Evolutionary conservation across 2,329 filamentous ascomycete species (phyloP).

Genomic region (Gaeumannomyces sp.): DNA sequence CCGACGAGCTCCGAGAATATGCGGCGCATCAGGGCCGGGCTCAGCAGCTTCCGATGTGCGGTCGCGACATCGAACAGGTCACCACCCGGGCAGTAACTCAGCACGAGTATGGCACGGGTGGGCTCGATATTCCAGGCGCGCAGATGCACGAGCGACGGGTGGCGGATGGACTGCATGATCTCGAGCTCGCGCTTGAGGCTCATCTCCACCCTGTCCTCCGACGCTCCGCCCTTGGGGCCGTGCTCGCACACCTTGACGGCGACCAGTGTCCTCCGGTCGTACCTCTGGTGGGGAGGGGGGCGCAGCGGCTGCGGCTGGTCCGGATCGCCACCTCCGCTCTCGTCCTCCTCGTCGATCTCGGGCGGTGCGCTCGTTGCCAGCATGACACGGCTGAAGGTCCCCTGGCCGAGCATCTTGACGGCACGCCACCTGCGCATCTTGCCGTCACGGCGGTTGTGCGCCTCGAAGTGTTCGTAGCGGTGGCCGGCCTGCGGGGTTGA

Average conservation of each 20-base stretch:
- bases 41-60: slow-evolving; percentile 60
- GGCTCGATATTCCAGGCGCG: slow-evolving; percentile 87
- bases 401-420: slow-evolving; percentile 76
- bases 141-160: slow-evolving; percentile 85
- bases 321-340: slow-evolving; percentile 28
- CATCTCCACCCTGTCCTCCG: slow-evolving; percentile 87
- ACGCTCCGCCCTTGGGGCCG: slow-evolving; percentile 86
- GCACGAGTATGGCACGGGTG: slow-evolving; percentile 73
- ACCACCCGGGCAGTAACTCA: slow-evolving; percentile 89
- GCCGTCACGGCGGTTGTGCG: slow-evolving; percentile 57
- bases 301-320: slow-evolving; percentile 18
- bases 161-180: slow-evolving; percentile 80
- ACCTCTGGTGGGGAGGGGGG: slow-evolving; percentile 15
- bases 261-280: slow-evolving; percentile 73
- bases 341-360: slow-evolving; percentile 32
- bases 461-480: slow-evolving; percentile 61
- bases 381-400: slow-evolving; percentile 92
- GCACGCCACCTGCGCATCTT: slow-evolving; percentile 74
- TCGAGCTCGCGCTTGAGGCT: slow-evolving; percentile 92
- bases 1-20: slow-evolving; percentile 87
- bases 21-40: slow-evolving; percentile 64
- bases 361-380: slow-evolving; percentile 74
- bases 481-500: slow-evolving; percentile 29
- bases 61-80: slow-evolving; percentile 92
- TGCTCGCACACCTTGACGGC: slow-evolving; percentile 95